Conservation (phyloP, 345 rosid genomes). For the Nephelium lappaceum region DNA sequence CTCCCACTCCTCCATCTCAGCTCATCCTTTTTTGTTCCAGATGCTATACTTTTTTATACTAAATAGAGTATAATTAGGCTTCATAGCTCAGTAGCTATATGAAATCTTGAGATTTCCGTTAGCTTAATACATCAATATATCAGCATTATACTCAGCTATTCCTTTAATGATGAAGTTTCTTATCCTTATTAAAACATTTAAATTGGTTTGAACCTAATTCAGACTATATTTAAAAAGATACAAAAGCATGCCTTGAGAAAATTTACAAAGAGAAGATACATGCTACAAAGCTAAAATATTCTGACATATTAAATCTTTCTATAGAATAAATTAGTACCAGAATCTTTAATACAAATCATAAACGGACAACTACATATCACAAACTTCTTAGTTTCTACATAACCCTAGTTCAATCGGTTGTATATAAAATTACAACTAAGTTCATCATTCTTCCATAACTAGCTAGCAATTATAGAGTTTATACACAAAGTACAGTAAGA, state of each 20-base stretch:
- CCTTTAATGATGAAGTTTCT: background rate
- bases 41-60: background rate
- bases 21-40: no score
- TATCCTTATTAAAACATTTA: background rate
- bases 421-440: background rate
- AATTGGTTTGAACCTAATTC: background rate
- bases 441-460: background rate
- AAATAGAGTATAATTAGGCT: background rate
- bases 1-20: no score
- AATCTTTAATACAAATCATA: background rate
- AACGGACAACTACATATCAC: background rate
- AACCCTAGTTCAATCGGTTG: background rate
- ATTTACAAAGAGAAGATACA: background rate
- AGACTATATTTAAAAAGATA: background rate
- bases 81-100: background rate
- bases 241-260: background rate
- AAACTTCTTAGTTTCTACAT: background rate
- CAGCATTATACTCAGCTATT: background rate
- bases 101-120: background rate
- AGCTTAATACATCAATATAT: background rate
- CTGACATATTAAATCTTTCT: background rate
- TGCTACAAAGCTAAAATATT: background rate
- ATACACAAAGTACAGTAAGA: no score
- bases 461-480: no score
- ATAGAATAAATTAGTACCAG: background rate